Base-by-base conservation (phyloP, 2,329 filamentous ascomycete genomes). In the Aspergillus udagawae region DNA sequence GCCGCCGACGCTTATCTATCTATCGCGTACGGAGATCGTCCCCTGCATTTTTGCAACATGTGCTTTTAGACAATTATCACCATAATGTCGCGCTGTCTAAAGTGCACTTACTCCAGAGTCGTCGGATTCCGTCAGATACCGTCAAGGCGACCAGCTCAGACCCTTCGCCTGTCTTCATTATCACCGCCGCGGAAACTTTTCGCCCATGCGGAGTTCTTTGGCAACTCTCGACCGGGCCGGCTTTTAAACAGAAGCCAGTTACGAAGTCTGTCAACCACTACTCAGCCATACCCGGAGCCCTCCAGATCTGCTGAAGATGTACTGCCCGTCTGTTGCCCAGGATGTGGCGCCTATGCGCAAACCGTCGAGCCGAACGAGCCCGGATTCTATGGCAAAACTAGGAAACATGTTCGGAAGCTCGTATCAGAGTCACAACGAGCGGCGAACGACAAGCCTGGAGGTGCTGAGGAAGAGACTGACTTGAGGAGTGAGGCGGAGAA, bases 301-400 rank as follows among this genome's bases (percentile, higher is more conserved):
- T 17, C 52, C n/a, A 60, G 63, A 4, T 47, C 58, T 2, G 9
- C 62, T n/a, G 57, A 60, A 5, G 60, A 67, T 20, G 38, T 58
- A 6, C 67, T 86, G 12, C 83, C 83, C 0, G 55, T 77, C 6
- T 78, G 79, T 25, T 87, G 85, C 67, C 85, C 85, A 29, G 85
- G 85, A 63, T 88, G 85, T 62, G 85, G 85, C 54, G 85, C 84
- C 28, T 80, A 81, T 38, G 78, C 82, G 35, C 85, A 87, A 68
- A 82, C 80, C 4, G 68, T 83, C 51, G 79, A 83, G 49, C 73
- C 79, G 38, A 73, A 79, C 1, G 78, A 82, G 61, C 80, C 85
- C 2, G 85, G 85, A 10, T 87, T 79, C 69, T 88, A 86, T 68
- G 75, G 77, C 56, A 67, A 75, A 49, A 74, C 72, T 29, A 76